These are phyloP conservation scores for Globisporangium spinosum DNA, from an alignment of 352 stramenopile genomes.

Conservation along the genomic window DNA sequence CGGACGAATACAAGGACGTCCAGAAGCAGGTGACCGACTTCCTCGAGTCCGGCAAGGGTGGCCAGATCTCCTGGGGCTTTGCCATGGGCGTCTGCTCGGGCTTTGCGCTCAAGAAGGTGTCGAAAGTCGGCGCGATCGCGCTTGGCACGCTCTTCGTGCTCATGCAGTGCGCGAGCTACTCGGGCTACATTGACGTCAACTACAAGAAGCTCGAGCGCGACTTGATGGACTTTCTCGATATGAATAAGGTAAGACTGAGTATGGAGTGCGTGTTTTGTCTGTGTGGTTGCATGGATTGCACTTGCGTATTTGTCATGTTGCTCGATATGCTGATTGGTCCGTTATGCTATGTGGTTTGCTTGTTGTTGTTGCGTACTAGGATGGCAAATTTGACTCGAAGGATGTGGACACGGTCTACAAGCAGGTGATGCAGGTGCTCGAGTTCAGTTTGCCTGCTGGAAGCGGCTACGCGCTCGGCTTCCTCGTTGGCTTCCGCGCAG, in stretches of 20 bases:
- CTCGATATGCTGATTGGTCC: not conserved
- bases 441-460: constrained; percentile 73
- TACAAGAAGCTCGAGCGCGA: constrained; percentile 89
- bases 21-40: constrained; percentile 61
- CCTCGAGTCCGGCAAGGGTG: constrained; percentile 55
- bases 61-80: constrained; percentile 88
- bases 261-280: not conserved
- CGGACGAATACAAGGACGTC: constrained; percentile 38
- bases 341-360: not conserved
- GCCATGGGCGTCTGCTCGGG: constrained; percentile 89
- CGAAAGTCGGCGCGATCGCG: constrained; percentile 83
- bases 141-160: constrained; percentile 85
- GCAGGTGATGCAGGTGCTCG: constrained; percentile 68
- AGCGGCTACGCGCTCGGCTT: constrained; percentile 77
- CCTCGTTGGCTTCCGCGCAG: constrained; percentile 69
- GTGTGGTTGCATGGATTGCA: not conserved
- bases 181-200: constrained; percentile 90
- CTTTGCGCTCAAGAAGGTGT: constrained; percentile 89
- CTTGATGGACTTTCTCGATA: constrained; percentile 62
- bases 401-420: constrained; percentile 78
- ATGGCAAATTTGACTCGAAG: constrained; percentile 68
- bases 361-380: constrained; percentile 25
- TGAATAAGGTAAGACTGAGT: constrained; percentile 57
- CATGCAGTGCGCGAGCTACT: constrained; percentile 87
- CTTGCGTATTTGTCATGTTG: not conserved